phyloP scores from a whole-genome alignment of 2,329 filamentous ascomycete genomes.

The Clonostachys sp. region DNA sequence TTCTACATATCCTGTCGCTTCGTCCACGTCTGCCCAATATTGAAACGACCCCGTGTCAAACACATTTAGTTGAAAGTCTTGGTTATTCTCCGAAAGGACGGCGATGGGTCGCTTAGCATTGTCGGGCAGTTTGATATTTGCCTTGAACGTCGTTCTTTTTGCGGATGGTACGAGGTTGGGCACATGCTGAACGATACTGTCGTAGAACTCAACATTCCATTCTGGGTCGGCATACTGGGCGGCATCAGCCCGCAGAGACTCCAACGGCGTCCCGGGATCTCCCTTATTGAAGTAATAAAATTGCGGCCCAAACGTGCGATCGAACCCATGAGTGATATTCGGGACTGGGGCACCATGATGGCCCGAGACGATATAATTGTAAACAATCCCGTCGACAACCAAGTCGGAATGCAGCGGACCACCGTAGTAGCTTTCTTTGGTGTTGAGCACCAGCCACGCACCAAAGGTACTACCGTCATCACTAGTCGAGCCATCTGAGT shows the following conservation, averaged over 20 bases:
- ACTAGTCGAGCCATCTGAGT: slow-evolving; percentile 30
- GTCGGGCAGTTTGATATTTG: slow-evolving; percentile 43
- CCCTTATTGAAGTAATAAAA: slow-evolving; percentile 60
- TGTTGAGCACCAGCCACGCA: slow-evolving; percentile 62
- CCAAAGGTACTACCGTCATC: slow-evolving; percentile 48
- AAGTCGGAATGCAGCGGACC: slow-evolving; percentile 60
- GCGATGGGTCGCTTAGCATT: slow-evolving; percentile 48
- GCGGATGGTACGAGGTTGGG: slow-evolving; percentile 52
- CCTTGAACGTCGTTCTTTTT: slow-evolving; percentile 43
- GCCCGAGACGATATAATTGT: slow-evolving; percentile 46
- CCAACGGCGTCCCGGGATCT: slow-evolving; percentile 30
- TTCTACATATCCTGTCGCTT: slow-evolving; percentile 36
- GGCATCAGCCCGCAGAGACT: slow-evolving; percentile 49
- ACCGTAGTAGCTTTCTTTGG: slow-evolving; percentile 57
- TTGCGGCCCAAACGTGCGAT: slow-evolving; percentile 56
- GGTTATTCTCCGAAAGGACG: slow-evolving; percentile 34
- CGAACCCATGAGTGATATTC: slow-evolving; percentile 12
- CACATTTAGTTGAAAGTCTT: slow-evolving; percentile 34
- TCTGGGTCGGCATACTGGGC: slow-evolving; percentile 39
- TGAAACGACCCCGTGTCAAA: slow-evolving; percentile 50
- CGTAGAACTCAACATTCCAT: slow-evolving; percentile 59
- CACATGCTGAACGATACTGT: slow-evolving; percentile 54
- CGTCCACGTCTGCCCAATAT: slow-evolving; percentile 52
- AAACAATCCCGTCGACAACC: slow-evolving; percentile 60
- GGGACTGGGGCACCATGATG: neutral